These are phyloP conservation scores for Diplocarpon rosae DNA, from an alignment of 2,329 filamentous ascomycete species.

Conservation along the genomic window DNA sequence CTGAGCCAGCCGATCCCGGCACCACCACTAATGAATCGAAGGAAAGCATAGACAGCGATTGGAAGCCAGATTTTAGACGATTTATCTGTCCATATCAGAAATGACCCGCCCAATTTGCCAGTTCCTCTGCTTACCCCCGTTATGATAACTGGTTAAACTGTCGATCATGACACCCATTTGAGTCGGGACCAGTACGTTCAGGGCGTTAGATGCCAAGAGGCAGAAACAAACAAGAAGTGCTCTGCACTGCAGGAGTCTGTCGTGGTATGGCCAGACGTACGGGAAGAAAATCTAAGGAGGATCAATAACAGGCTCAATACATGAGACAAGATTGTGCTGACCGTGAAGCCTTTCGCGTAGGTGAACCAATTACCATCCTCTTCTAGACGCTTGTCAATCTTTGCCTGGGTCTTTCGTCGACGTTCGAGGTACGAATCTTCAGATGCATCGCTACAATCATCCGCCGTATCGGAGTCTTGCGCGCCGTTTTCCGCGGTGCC, in stretches of 20 bases:
- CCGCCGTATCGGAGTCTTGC: constrained; percentile 14
- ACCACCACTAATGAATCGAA: constrained; percentile 38
- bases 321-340: constrained; percentile 24
- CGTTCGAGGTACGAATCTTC: constrained; percentile 45
- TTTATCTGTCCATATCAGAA: constrained; percentile 5
- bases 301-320: not conserved
- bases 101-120: not conserved
- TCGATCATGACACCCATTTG: constrained; percentile 74
- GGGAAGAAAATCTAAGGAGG: constrained; percentile 55
- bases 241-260: constrained; percentile 54
- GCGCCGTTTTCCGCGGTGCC: constrained; percentile 14
- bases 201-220: constrained; percentile 56
- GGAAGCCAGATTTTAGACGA: constrained; percentile 38
- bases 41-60: constrained; percentile 39
- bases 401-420: constrained; percentile 43
- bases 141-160: constrained; percentile 41
- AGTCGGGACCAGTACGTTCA: constrained; percentile 70
- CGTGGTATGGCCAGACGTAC: constrained; percentile 65
- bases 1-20: constrained; percentile 40
- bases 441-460: constrained; percentile 26
- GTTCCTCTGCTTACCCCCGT: constrained; percentile 12
- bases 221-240: constrained; percentile 56
- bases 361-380: constrained; percentile 67
- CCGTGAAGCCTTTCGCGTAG: constrained; percentile 63
- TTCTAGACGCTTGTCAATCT: constrained; percentile 57